Base-by-base conservation (phyloP, 2,329 filamentous ascomycete species). In the Calonectria pteridis region DNA sequence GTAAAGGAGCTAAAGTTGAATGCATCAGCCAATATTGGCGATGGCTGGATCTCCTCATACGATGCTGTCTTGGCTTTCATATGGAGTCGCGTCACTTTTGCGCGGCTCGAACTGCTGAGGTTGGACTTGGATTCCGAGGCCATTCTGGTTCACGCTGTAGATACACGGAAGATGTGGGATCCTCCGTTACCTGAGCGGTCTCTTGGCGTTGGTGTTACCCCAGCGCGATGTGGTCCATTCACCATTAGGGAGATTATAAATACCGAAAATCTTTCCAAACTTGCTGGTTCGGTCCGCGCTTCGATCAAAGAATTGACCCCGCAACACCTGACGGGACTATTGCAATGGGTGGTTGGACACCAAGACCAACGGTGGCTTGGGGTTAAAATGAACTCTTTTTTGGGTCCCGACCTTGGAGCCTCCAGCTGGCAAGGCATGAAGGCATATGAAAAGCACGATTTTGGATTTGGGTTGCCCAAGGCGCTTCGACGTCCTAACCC, bases 1-100 rank as follows among this genome's bases (percentile, higher is more conserved):
- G 16, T 26, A 11, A 58, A 74, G 2, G 13, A 31, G 14, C 72
- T 76, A 20, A 77, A 76, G 33, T 10, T 50, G 31, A 33, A 74
- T 72, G 33, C 43, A 7, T 20, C 58, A 64, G 20, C 11, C 7
- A 13, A 23, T 0, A 23, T 14, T 28, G 18, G 69, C 3, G 26
- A 65, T 29, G 35, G 35, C 6, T 77, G 72, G 75, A 71, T 77
- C 2, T 76, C 75, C 0, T 75, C 75, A 1, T 77, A 77, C 3
- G 74, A 76, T 55, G 72, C 74, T 0, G 29, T 77, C 5, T 51
- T 77, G 28, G 67, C 67, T 14, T 31, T 75, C 2, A 40, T 76
- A 53, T 77, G 72, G 75, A 55, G 75, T 7, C 66, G 72, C 13
- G 72, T 66, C 18, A 70, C 69, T 0, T 46, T 67, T n/a, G 75